phyloP scores from a whole-genome alignment of 768 basidiomycete species.

The Megacollybia marginata region DNA sequence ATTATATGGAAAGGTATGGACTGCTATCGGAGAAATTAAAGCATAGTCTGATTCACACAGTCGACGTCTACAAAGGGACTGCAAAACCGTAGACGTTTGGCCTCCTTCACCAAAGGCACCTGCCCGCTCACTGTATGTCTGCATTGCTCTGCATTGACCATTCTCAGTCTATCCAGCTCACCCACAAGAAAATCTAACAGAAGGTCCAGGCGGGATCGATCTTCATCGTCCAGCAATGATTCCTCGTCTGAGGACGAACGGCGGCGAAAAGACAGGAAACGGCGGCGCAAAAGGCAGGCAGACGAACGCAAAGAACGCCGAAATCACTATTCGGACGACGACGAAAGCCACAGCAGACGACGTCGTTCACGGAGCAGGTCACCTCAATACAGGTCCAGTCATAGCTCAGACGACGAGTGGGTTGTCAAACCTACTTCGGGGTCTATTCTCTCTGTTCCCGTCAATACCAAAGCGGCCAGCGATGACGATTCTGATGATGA shows the following conservation, averaged over 20 bases:
- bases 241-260: slow-evolving; percentile 52
- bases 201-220: slow-evolving; percentile 53
- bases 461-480: slow-evolving; percentile 22
- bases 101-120: slow-evolving; percentile 73
- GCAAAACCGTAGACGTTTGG: slow-evolving; percentile 59
- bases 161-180: slow-evolving; percentile 32
- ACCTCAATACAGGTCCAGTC: slow-evolving; percentile 18
- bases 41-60: slow-evolving; percentile 28
- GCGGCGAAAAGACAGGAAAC: slow-evolving; percentile 54
- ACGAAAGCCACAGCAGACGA: slow-evolving; percentile 9
- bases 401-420: slow-evolving; percentile 49
- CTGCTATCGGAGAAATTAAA: not conserved
- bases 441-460: slow-evolving; percentile 9
- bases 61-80: slow-evolving; percentile 63
- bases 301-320: slow-evolving; percentile 30
- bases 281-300: slow-evolving; percentile 39
- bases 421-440: slow-evolving; percentile 45
- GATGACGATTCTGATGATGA: slow-evolving; percentile 51
- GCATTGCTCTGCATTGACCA: not conserved
- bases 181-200: slow-evolving; percentile 49
- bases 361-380: slow-evolving; percentile 25
- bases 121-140: slow-evolving; percentile 46
- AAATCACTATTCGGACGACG: slow-evolving; percentile 25
- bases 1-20: slow-evolving; percentile 66
- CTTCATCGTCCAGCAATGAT: slow-evolving; percentile 39